Evolutionary conservation across 2,329 filamentous ascomycete species (phyloP), one percentile per base, ranked within the genome.

Genomic region (Magnaporthiopsis poae): DNA sequence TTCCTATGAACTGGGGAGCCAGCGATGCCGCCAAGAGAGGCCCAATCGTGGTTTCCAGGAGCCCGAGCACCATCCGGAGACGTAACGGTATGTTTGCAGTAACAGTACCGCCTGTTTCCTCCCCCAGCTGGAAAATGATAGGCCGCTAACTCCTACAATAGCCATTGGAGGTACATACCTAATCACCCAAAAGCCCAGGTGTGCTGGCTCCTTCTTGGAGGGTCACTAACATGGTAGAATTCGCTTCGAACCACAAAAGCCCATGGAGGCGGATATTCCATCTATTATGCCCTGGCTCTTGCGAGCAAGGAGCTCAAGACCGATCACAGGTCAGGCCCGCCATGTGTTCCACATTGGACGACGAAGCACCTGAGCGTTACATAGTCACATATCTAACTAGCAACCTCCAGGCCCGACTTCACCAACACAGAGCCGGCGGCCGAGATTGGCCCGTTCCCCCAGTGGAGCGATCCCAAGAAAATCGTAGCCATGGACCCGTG

Each of bases 401-500:
- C 7, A 52, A n/a, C 13, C 12, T 7, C 59, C 64, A 84, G 82
- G 63, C 85, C 84, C n/a, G 84, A 86, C 70, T 87, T 84, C 71
- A 86, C 81, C 69, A 77, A 98, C 77, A 96, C 92, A 12, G 91
- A 98, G 76, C 95, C 95, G 15, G 92, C 93, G n/a, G 91, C 87
- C 29, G 86, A 89, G 65, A 91, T 98, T 74, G 92, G 92, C 0
- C 92, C 91, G 9, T 96, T 96, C 72, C 88, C 91, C 9, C 87
- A 95, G 78, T 99, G 94, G 94, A 86, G 85, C 33, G 91, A 96
- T 74, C 86, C 85, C 73, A 92, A 91, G 77, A 98, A 97, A 81
- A 98, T 99, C 69, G 94, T 98, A 18, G 91, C 94, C 25, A 96
- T 99, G 92, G 95, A 98, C 75, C 94, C 94, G 0, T 91, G 90